These are phyloP conservation scores for Fusarium buxicola DNA, from an alignment of 2,329 filamentous ascomycete species.

Conservation along the genomic window DNA sequence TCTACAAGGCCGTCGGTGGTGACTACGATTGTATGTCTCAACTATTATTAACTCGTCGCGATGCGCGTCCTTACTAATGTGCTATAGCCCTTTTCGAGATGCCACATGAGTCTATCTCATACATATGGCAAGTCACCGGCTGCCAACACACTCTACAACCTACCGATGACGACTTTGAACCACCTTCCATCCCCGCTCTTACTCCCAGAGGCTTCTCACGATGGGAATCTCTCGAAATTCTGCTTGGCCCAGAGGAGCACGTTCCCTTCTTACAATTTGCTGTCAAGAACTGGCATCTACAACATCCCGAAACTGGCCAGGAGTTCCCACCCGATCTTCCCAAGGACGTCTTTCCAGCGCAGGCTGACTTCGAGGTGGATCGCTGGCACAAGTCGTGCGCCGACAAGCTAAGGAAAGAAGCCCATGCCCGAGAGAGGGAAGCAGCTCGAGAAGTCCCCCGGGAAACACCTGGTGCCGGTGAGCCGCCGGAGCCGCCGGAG, in stretches of 20 bases:
- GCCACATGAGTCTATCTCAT: conserved; percentile 80
- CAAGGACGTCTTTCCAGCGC: conserved; percentile 72
- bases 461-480: conserved; percentile 43
- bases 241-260: conserved; percentile 90
- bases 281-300: conserved; percentile 80
- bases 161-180: conserved; percentile 75
- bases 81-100: conserved; percentile 79
- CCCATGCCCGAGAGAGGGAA: conserved; percentile 54
- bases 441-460: conserved; percentile 24
- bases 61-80: conserved; percentile 12
- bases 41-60: conserved; percentile 1
- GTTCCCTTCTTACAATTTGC: conserved; percentile 85
- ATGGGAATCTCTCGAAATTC: conserved; percentile 92
- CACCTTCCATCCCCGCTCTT: conserved; percentile 84
- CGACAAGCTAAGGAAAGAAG: conserved; percentile 74
- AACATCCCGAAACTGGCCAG: conserved; percentile 78
- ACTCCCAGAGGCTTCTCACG: conserved; percentile 87
- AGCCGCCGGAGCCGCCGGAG: conserved; percentile 48
- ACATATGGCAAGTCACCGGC: conserved; percentile 91
- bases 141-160: conserved; percentile 91
- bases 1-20: conserved; percentile 80
- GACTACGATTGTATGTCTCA: conserved; percentile 74
- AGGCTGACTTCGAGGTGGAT: conserved; percentile 83
- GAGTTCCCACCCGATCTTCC: conserved; percentile 72
- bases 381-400: conserved; percentile 87